phyloP scores from a whole-genome alignment of 1,284 basidiomycete genomes.

The Volvariella surrecta region DNA sequence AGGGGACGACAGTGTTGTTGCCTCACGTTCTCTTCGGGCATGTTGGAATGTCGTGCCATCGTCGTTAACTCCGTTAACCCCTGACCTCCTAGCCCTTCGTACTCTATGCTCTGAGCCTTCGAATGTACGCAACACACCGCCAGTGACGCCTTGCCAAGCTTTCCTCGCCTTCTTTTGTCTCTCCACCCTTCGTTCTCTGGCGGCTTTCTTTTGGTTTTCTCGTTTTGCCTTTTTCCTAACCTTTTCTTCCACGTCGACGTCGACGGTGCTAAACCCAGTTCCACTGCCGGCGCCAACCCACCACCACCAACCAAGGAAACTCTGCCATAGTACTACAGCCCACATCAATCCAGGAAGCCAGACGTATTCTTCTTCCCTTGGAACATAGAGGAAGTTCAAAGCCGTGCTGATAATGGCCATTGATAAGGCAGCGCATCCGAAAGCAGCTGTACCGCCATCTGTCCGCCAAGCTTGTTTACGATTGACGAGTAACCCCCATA shows the following conservation, averaged over 20 bases:
- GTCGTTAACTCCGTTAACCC: neutral
- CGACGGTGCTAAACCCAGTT: conserved; percentile 39
- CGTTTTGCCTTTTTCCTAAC: conserved; percentile 51
- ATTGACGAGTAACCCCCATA: conserved; percentile 93
- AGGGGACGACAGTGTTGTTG: neutral
- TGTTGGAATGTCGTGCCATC: neutral
- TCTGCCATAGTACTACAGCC: conserved; percentile 89
- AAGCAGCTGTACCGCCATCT: conserved; percentile 92
- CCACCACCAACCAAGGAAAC: conserved; percentile 93
- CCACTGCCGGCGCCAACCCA: conserved; percentile 85
- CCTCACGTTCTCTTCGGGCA: neutral
- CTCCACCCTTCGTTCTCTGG: conserved; percentile 30
- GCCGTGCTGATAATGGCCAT: conserved; percentile 76
- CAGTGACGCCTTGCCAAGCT: conserved; percentile 45
- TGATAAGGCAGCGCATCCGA: conserved; percentile 75
- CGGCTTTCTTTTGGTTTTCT: conserved; percentile 36
- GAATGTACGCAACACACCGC: conserved; percentile 22
- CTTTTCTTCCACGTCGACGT: conserved; percentile 36
- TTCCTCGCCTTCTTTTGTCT: conserved; percentile 40
- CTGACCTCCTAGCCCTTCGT: neutral
- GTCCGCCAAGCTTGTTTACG: conserved; percentile 89
- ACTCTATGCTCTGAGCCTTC: neutral
- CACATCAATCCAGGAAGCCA: conserved; percentile 86
- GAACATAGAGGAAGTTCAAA: conserved; percentile 83
- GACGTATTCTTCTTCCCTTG: conserved; percentile 68